These are phyloP conservation scores for Mortierella sp. DNA, from an alignment of 371 early-diverging fungal genomes.

Conservation along the genomic window DNA sequence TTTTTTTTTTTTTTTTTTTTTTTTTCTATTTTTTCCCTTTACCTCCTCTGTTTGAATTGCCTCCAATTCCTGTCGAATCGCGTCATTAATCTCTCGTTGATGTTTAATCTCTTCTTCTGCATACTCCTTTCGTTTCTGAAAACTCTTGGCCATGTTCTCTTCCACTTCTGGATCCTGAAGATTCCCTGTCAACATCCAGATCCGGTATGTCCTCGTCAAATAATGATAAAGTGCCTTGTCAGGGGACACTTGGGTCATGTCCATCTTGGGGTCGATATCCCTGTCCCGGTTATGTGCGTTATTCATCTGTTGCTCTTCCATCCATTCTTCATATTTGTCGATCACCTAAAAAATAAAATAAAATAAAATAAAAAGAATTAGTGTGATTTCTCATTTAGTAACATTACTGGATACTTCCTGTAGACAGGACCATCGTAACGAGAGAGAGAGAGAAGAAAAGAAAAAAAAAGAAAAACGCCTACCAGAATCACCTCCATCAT, in stretches of 20 bases:
- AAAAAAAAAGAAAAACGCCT: constrained; percentile 14
- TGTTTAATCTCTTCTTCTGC: constrained; percentile 30
- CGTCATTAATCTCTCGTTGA: constrained; percentile 14
- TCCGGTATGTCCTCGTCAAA: constrained; percentile 30
- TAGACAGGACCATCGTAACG: too few species aligned
- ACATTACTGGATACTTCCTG: too few species aligned
- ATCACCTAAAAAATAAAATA: constrained; percentile 13
- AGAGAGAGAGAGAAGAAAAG: too few species aligned
- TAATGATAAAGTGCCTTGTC: constrained; percentile 36
- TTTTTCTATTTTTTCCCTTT: too few species aligned
- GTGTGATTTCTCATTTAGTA: not conserved
- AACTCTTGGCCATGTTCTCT: constrained; percentile 32
- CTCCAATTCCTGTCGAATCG: constrained; percentile 25
- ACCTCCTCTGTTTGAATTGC: constrained; percentile 59
- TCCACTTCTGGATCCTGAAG: constrained; percentile 35
- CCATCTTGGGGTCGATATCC: constrained; percentile 52
- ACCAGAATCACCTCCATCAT: constrained; percentile 83
- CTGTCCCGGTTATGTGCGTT: constrained; percentile 20
- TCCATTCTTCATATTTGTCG: constrained; percentile 58
- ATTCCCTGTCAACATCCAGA: constrained; percentile 45
- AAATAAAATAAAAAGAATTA: not conserved
- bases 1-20: constrained; percentile 56
- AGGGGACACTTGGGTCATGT: constrained; percentile 56
- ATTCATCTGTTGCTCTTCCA: constrained; percentile 51
- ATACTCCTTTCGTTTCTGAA: constrained; percentile 31